Conservation (phyloP, 768 basidiomycete species). For the Phaeolepiota aurea region DNA sequence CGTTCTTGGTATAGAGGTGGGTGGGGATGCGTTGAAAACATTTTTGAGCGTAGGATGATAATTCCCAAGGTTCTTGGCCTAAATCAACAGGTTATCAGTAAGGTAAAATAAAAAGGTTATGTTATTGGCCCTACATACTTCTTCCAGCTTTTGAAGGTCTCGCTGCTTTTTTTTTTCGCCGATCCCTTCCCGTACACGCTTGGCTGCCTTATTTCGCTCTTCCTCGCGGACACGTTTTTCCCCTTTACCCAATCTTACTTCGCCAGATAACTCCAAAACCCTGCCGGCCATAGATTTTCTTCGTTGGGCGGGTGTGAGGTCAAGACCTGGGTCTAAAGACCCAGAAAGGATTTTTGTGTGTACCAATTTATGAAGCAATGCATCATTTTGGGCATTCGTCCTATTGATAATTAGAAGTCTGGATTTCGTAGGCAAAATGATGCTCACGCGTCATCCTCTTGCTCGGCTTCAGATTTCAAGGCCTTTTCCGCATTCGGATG, state of each 20-base stretch:
- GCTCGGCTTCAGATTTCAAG: constrained; percentile 25
- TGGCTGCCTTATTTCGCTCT: constrained; percentile 65
- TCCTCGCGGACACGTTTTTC: constrained; percentile 49
- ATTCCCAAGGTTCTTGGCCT: constrained; percentile 83
- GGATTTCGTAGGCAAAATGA: not conserved
- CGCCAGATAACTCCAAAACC: constrained; percentile 62
- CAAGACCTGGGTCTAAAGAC: constrained; percentile 52
- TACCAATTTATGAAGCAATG: constrained; percentile 66
- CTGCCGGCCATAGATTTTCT: constrained; percentile 74
- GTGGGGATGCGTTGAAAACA: constrained; percentile 37
- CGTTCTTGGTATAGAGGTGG: constrained; percentile 27
- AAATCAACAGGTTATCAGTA: constrained; percentile 3
- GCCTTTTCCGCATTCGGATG: constrained; percentile 8
- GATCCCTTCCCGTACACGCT: constrained; percentile 66
- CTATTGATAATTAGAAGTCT: constrained; percentile 33
- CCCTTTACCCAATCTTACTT: constrained; percentile 67
- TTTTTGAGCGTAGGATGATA: constrained; percentile 76
- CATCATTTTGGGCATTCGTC: constrained; percentile 71
- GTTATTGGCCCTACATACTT: constrained; percentile 41
- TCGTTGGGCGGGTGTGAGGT: constrained; percentile 57
- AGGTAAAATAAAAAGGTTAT: not conserved
- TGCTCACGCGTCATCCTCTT: constrained; percentile 49
- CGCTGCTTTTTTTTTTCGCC: constrained; percentile 51
- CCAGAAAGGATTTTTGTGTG: constrained; percentile 77
- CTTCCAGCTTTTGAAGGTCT: constrained; percentile 48